Evolutionary conservation across 139 green algal species (phyloP).

Genomic region (Eudorina sp.): DNA sequence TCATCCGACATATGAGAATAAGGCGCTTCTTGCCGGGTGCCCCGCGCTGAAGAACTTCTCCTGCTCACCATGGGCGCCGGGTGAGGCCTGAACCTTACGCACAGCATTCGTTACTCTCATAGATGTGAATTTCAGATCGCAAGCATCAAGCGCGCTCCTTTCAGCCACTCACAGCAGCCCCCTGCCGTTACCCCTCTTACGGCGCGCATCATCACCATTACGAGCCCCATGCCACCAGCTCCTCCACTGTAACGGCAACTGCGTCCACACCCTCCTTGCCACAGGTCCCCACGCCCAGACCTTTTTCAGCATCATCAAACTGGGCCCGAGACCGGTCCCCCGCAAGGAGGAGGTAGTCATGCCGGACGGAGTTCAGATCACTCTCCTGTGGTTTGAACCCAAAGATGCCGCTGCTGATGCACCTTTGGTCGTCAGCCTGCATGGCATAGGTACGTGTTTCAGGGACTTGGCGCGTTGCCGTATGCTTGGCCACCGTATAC

Average conservation of each 20-base stretch:
- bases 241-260: too few species aligned
- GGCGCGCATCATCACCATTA: too few species aligned
- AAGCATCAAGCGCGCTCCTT: neutral
- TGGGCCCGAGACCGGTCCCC: neutral
- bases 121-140: neutral
- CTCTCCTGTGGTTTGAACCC: constrained; percentile 25
- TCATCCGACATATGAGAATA: neutral
- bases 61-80: neutral
- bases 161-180: neutral
- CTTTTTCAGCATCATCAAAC: constrained; percentile 6
- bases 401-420: neutral
- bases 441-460: constrained; percentile 35
- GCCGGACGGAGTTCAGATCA: constrained; percentile 18
- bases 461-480: neutral
- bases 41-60: neutral
- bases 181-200: too few species aligned
- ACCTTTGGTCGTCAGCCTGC: constrained; percentile 13
- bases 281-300: constrained; percentile 25
- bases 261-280: neutral
- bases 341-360: constrained; percentile 9
- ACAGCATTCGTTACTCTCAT: neutral
- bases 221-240: too few species aligned
- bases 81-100: neutral
- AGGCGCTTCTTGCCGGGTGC: neutral
- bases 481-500: neutral